A percentile compares a stretch with the other conserved stretches of the same genome.
Conservation (phyloP, 306 rosid genomes). For the Vachellia collinsii region DNA sequence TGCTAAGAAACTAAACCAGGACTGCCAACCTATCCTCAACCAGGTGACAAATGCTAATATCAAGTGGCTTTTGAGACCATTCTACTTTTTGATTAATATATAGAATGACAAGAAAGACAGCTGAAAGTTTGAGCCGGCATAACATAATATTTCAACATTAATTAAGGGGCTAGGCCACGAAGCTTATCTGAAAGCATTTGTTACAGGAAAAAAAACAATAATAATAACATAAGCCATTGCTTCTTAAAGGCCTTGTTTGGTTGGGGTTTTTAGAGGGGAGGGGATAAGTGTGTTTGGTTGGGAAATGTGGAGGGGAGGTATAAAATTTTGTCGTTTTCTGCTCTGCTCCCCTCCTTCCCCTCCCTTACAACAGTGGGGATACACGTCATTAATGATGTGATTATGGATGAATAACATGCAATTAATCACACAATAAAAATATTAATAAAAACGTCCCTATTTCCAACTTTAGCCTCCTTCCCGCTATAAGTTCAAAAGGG, state of each 20-base stretch:
- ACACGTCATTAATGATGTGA: neutral
- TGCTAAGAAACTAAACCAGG: constrained; percentile 7
- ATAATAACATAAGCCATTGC: neutral
- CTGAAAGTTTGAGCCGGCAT: neutral
- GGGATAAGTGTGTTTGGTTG: no score
- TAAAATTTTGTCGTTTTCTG: no score
- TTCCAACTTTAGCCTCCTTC: neutral
- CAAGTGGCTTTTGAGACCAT: neutral
- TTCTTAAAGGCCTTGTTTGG: no score
- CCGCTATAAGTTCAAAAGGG: neutral
- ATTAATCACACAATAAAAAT: no score
- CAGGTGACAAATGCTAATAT: neutral
- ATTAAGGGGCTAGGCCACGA: neutral
- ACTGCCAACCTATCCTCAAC: neutral
- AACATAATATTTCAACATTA: neutral
- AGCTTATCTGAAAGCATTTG: neutral
- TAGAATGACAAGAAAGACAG: neutral
- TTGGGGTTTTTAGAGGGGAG: no score
- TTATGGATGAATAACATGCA: neutral
- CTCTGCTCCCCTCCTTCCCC: no score
- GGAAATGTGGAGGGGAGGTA: no score
- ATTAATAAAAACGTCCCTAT: neutral
- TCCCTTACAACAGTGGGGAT: no score
- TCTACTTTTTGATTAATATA: neutral
- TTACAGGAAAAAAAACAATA: neutral